Conservation (phyloP, 371 early-diverging fungal genomes). For the Coemansia sp. region DNA sequence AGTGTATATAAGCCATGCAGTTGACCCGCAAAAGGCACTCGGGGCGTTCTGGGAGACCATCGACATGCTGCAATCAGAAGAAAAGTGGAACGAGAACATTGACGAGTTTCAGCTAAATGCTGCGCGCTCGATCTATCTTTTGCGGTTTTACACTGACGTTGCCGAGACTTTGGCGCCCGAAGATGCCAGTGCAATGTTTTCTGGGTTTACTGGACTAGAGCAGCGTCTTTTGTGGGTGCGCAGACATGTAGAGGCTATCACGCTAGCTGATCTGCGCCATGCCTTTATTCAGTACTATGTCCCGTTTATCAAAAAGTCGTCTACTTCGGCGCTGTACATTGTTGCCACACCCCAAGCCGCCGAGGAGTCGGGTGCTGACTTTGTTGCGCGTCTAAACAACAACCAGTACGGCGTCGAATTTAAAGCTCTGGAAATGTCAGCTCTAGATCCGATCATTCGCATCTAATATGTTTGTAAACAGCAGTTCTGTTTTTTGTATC, state of each 20-base stretch:
- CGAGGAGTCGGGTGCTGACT: constrained; percentile 11
- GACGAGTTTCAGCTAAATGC: constrained; percentile 40
- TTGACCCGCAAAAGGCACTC: constrained; percentile 37
- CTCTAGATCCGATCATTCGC: constrained; percentile 28
- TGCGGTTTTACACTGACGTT: constrained; percentile 19
- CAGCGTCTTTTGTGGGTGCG: constrained; percentile 33
- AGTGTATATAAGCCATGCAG: constrained; percentile 56
- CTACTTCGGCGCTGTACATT: constrained; percentile 19
- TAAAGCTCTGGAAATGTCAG: constrained; percentile 20
- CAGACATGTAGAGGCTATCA: constrained; percentile 32
- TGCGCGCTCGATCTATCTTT: constrained; percentile 26
- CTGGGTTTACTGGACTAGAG: constrained; percentile 33
- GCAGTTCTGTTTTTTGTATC: neutral
- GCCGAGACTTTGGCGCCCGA: constrained; percentile 20
- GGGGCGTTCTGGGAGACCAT: constrained; percentile 41
- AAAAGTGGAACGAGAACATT: constrained; percentile 26
- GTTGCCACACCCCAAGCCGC: constrained; percentile 28
- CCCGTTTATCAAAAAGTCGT: constrained; percentile 27
- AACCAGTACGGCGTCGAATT: constrained; percentile 34
- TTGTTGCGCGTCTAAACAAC: constrained; percentile 12
- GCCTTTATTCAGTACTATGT: constrained; percentile 23
- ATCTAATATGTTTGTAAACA: constrained; percentile 13
- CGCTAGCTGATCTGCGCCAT: constrained; percentile 27
- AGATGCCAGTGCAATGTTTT: constrained; percentile 24
- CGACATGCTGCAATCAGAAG: constrained; percentile 17